A percentile compares a stretch with the other conserved stretches of the same genome.
phyloP scores from a whole-genome alignment of 768 basidiomycete genomes.

The Lepiota brunneoincarnata region DNA sequence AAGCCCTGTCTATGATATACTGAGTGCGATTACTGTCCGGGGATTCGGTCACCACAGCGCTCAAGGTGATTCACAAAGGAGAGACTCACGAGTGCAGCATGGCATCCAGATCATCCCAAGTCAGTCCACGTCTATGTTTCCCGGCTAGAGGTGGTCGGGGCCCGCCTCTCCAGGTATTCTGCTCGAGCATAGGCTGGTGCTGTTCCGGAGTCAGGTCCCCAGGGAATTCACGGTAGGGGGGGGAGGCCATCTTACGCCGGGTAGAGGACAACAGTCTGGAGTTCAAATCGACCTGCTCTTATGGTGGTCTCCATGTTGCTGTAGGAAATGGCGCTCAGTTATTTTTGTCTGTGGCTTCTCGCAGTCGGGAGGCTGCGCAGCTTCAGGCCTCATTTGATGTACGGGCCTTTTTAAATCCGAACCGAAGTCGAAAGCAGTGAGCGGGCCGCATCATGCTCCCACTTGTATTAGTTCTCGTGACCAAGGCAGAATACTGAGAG shows the following conservation, averaged over 20 bases:
- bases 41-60: background rate
- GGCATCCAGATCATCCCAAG: constrained; percentile 7
- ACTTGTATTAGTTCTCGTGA: constrained; percentile 2
- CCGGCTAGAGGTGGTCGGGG: constrained; percentile 3
- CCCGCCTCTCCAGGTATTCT: constrained; percentile 6
- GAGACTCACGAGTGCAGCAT: background rate
- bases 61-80: background rate
- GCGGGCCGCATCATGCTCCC: background rate
- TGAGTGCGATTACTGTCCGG: no score
- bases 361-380: constrained; percentile 2
- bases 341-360: constrained; percentile 1
- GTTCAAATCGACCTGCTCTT: background rate
- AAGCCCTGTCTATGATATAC: background rate
- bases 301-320: background rate
- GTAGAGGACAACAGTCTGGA: background rate
- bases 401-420: background rate
- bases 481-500: background rate
- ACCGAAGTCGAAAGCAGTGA: background rate
- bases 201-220: background rate
- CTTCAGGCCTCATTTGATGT: background rate
- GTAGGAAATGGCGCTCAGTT: background rate
- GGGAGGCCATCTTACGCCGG: background rate
- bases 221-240: background rate
- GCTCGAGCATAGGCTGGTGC: background rate
- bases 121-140: background rate